These are phyloP conservation scores for Saxispiralis lemnorum DNA, from an alignment of 495 filamentous ascomycete genomes.

Conservation along the genomic window DNA sequence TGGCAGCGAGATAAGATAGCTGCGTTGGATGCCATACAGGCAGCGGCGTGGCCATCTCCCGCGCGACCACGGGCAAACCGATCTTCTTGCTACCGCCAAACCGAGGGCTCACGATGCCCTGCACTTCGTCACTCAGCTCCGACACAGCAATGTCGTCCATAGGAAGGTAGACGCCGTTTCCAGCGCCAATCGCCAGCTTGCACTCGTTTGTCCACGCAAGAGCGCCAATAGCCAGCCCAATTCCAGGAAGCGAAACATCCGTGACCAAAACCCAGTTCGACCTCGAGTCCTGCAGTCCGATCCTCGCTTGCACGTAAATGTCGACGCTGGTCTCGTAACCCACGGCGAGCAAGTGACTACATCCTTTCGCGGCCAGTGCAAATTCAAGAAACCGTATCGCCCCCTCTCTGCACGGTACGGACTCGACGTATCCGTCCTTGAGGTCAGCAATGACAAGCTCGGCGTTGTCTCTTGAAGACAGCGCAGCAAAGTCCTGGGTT, in stretches of 20 bases:
- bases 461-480: constrained; percentile 2
- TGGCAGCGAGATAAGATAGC: constrained; percentile 69
- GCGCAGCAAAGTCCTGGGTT: constrained; percentile 6
- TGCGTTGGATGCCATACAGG: constrained; percentile 92
- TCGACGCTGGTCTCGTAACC: constrained; percentile 1
- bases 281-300: constrained; percentile 3
- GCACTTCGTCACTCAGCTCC: constrained; percentile 51
- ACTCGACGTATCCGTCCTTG: constrained; percentile 11
- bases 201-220: constrained; percentile 78
- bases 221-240: constrained; percentile 58
- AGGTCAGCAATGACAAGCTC: constrained; percentile 7
- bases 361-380: not conserved
- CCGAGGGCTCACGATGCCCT: constrained; percentile 41
- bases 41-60: constrained; percentile 66
- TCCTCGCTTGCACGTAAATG: constrained; percentile 8
- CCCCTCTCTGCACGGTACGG: not conserved
- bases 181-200: constrained; percentile 68
- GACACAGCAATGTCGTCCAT: constrained; percentile 14
- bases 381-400: not conserved
- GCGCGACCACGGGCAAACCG: constrained; percentile 15
- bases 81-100: constrained; percentile 24
- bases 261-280: constrained; percentile 5
- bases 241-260: constrained; percentile 1
- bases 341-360: constrained; percentile 4
- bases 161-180: constrained; percentile 77